Evolutionary conservation across 2,329 filamentous ascomycete species (phyloP).

Genomic region (Thelonectria blattea): DNA sequence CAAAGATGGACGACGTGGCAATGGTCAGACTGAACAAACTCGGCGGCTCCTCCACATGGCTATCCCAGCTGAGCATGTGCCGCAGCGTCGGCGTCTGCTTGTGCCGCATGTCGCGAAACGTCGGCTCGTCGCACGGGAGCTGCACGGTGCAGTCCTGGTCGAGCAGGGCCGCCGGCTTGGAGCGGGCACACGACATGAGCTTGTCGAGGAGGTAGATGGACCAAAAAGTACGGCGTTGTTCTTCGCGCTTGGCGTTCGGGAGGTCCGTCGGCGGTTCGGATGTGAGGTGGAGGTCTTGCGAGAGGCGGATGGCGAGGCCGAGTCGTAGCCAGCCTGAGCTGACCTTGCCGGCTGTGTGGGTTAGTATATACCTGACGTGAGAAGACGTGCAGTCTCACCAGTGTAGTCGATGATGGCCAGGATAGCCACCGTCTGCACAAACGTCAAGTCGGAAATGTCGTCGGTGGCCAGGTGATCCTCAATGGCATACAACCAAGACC

Average conservation of each 20-base stretch:
- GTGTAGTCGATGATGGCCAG: conserved; percentile 47
- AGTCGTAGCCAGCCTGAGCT: conserved; percentile 46
- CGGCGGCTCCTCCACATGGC: background rate
- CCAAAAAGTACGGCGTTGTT: conserved; percentile 46
- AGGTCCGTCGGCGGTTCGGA: conserved; percentile 36
- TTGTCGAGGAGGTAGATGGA: conserved; percentile 47
- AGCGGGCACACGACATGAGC: conserved; percentile 44
- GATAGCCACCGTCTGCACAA: conserved; percentile 46
- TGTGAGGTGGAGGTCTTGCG: conserved; percentile 44
- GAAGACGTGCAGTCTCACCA: conserved; percentile 33
- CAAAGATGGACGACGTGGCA: conserved; percentile 18
- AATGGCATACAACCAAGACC: conserved; percentile 22
- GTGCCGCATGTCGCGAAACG: conserved; percentile 1
- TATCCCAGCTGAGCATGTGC: conserved; percentile 21
- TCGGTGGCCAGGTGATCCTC: conserved; percentile 23
- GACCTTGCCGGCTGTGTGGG: conserved; percentile 16
- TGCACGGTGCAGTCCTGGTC: conserved; percentile 43
- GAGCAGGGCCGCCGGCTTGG: conserved; percentile 42
- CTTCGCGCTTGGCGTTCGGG: conserved; percentile 37
- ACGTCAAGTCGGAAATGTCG: conserved; percentile 22
- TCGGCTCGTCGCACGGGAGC: conserved; percentile 37
- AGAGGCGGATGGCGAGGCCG: conserved; percentile 41
- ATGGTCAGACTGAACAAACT: conserved; percentile 16
- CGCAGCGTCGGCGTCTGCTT: conserved; percentile 18
- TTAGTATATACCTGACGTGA: background rate